Percentiles rank a stretch among this genome's conserved stretches.
Conservation (phyloP, 139 green algal genomes). For the Chlamydomonas sp. region DNA sequence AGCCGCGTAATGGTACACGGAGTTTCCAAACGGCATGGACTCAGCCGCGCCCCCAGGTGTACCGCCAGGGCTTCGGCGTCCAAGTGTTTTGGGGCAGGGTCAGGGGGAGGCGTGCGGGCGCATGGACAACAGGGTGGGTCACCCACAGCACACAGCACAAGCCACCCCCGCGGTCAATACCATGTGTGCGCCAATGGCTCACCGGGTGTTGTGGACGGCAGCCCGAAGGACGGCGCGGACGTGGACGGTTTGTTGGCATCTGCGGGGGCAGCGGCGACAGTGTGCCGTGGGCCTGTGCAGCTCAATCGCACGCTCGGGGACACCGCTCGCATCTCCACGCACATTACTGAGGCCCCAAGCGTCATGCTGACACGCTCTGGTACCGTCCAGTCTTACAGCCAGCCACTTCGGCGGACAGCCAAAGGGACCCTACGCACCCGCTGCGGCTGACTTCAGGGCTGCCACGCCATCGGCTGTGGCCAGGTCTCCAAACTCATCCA, state of each 20-base stretch:
- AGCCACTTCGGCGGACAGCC: not conserved
- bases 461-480: not conserved
- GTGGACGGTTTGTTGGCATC: not conserved
- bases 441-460: not conserved
- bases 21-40: no score
- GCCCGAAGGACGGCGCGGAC: not conserved
- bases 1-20: no score
- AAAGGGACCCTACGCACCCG: not conserved
- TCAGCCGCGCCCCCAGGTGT: no score
- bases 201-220: no score
- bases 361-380: not conserved
- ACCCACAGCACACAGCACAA: no score
- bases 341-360: not conserved
- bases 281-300: not conserved
- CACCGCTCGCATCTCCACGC: not conserved
- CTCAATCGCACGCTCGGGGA: not conserved
- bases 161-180: no score
- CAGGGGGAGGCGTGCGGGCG: no score
- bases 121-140: no score
- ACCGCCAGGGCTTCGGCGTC: no score
- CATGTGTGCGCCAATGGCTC: no score
- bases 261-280: not conserved
- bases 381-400: not conserved
- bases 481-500: not conserved
- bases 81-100: no score